Conservation (phyloP, 176 grass and related monocot species). For the Alopecurus myosuroides region DNA sequence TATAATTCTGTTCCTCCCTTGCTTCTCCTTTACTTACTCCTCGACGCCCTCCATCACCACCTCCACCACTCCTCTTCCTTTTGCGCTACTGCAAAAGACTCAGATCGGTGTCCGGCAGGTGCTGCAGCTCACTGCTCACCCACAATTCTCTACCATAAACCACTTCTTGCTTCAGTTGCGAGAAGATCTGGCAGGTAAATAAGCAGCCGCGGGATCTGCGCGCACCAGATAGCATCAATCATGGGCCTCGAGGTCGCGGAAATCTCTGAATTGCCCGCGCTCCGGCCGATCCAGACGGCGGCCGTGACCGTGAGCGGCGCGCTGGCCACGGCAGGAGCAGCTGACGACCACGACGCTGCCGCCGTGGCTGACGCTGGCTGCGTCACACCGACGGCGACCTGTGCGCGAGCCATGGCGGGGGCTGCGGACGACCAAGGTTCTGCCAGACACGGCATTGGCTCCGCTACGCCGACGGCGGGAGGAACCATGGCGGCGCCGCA, state of each 20-base stretch:
- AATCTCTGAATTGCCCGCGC: constrained; percentile 40
- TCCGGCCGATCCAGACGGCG: constrained; percentile 36
- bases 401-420: background rate
- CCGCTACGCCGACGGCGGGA: constrained; percentile 22
- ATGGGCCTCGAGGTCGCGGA: constrained; percentile 52
- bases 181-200: background rate
- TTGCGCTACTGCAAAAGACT: constrained; percentile 14
- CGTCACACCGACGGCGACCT: constrained; percentile 17
- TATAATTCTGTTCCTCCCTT: constrained; percentile 59
- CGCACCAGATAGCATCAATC: background rate
- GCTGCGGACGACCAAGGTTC: constrained; percentile 27
- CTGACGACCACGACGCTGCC: background rate
- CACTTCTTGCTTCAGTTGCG: background rate
- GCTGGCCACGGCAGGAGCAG: constrained; percentile 11
- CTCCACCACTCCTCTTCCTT: constrained; percentile 27
- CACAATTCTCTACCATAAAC: background rate
- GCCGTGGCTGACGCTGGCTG: constrained; percentile 15
- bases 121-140: background rate
- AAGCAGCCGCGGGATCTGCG: background rate
- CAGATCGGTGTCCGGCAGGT: no score
- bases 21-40: constrained; percentile 5
- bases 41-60: constrained; percentile 38
- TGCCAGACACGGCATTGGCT: constrained; percentile 1
- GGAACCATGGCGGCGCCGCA: background rate
- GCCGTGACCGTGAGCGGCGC: background rate